A percentile compares a stretch with the other conserved stretches of the same genome.
Evolutionary conservation across 352 stramenopile species (phyloP).

Genomic region (Thalassiosira delicatula): DNA sequence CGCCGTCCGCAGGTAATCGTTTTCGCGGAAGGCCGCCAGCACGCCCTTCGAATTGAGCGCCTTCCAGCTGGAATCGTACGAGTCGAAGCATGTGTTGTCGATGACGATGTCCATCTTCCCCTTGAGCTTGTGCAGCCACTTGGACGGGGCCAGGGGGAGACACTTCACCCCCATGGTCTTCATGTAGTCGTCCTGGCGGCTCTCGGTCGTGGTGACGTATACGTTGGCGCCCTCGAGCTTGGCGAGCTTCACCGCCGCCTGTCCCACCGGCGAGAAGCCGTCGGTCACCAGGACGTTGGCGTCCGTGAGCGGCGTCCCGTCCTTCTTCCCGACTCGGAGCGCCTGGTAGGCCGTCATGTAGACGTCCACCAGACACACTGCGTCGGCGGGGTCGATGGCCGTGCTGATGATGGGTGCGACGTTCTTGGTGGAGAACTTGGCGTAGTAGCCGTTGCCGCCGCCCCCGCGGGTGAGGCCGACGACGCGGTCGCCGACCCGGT

Average conservation of each 20-base stretch:
- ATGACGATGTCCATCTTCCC: slow-evolving; percentile 79
- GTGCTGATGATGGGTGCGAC: slow-evolving; percentile 55
- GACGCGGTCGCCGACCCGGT: slow-evolving; percentile 56
- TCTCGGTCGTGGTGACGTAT: slow-evolving; percentile 65
- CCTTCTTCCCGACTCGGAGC: slow-evolving; percentile 55
- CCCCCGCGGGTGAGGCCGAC: slow-evolving; percentile 61
- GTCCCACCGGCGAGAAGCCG: slow-evolving; percentile 68
- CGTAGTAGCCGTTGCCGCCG: slow-evolving; percentile 73
- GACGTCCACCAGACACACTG: slow-evolving; percentile 69
- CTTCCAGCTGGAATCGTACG: slow-evolving; percentile 52
- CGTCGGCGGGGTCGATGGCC: slow-evolving; percentile 64
- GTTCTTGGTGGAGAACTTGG: slow-evolving; percentile 48
- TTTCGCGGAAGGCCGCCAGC: no score
- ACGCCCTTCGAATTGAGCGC: slow-evolving; percentile 58
- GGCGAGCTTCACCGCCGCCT: slow-evolving; percentile 71
- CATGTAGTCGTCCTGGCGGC: slow-evolving; percentile 49
- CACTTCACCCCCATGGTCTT: slow-evolving; percentile 55
- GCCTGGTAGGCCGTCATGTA: slow-evolving; percentile 80
- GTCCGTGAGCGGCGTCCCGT: slow-evolving; percentile 49
- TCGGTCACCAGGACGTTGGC: slow-evolving; percentile 70
- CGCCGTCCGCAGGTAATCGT: no score
- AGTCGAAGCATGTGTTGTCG: slow-evolving; percentile 71
- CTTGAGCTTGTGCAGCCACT: slow-evolving; percentile 67
- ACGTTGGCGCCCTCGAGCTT: slow-evolving; percentile 69
- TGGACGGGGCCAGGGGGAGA: slow-evolving; percentile 49